Evolutionary conservation across 495 filamentous ascomycete genomes (phyloP).

Genomic region (Tuber magnatum): DNA sequence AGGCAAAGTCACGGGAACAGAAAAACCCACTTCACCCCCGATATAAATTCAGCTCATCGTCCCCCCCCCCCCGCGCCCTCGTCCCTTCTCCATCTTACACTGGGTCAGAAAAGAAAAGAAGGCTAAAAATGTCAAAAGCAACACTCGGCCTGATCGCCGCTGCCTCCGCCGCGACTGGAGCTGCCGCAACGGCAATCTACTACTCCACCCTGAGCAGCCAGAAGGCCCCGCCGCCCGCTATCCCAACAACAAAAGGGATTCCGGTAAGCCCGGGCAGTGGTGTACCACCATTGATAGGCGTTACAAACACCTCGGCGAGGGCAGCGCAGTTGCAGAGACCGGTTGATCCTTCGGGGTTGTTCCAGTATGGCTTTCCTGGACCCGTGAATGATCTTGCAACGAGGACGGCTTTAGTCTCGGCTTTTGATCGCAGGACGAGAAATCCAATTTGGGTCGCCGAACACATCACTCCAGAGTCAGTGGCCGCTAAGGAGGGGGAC

Average conservation of each 20-base stretch:
- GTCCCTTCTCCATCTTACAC: neutral
- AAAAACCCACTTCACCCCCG: neutral
- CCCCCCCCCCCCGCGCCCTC: neutral
- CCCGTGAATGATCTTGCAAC: constrained; percentile 75
- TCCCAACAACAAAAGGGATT: constrained; percentile 17
- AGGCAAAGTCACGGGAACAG: constrained; percentile 9
- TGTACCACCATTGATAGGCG: neutral
- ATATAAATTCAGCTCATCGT: neutral
- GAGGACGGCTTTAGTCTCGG: constrained; percentile 66
- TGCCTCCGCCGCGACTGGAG: constrained; percentile 80
- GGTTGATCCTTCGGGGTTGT: constrained; percentile 81
- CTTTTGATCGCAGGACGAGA: constrained; percentile 82
- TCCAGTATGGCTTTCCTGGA: constrained; percentile 95
- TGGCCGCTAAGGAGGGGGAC: constrained; percentile 67
- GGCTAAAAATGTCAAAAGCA: constrained; percentile 64
- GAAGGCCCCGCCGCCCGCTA: constrained; percentile 23
- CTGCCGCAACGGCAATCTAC: constrained; percentile 71
- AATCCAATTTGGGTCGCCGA: constrained; percentile 95
- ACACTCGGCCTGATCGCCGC: constrained; percentile 84
- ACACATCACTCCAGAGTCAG: constrained; percentile 88
- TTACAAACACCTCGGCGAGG: neutral
- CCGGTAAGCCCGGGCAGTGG: neutral
- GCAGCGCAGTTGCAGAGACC: constrained; percentile 41
- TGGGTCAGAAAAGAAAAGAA: neutral
- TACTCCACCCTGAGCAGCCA: constrained; percentile 44